A percentile compares a stretch with the other conserved stretches of the same genome.
phyloP scores from a whole-genome alignment of 1,284 basidiomycete genomes.

The Trametes pubescens region DNA sequence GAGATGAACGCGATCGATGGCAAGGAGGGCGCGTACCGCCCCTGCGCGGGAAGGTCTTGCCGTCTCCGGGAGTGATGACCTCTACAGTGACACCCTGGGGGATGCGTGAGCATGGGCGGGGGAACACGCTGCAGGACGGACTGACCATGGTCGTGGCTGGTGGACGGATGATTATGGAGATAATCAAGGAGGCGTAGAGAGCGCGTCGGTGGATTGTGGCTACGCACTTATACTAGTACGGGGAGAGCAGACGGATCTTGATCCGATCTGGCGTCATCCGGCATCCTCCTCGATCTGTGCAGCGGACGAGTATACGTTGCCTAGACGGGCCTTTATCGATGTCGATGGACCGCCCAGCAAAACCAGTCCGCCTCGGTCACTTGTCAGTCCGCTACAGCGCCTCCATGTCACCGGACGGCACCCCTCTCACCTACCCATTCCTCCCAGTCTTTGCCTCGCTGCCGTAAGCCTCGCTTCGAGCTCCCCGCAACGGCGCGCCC shows the following conservation, averaged over 20 bases:
- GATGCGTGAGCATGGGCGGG: constrained; percentile 13
- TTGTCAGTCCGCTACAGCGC: neutral
- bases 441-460: neutral
- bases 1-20: constrained; percentile 15
- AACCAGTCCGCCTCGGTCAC: too few species aligned
- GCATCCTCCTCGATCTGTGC: constrained; percentile 39
- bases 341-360: constrained; percentile 24
- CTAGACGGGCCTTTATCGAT: constrained; percentile 35
- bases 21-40: constrained; percentile 50
- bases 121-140: constrained; percentile 13
- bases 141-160: constrained; percentile 43
- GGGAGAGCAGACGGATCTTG: constrained; percentile 76
- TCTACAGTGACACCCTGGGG: constrained; percentile 56
- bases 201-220: constrained; percentile 41
- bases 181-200: constrained; percentile 46
- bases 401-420: neutral
- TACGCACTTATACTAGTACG: constrained; percentile 58
- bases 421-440: neutral
- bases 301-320: constrained; percentile 25
- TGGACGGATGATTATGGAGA: constrained; percentile 44
- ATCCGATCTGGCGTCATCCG: constrained; percentile 58
- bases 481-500: constrained; percentile 1
- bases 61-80: constrained; percentile 52
- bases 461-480: neutral
- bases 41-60: constrained; percentile 52